Conservation (phyloP, 2,329 filamentous ascomycete genomes). For the Nothophoma quercina region DNA sequence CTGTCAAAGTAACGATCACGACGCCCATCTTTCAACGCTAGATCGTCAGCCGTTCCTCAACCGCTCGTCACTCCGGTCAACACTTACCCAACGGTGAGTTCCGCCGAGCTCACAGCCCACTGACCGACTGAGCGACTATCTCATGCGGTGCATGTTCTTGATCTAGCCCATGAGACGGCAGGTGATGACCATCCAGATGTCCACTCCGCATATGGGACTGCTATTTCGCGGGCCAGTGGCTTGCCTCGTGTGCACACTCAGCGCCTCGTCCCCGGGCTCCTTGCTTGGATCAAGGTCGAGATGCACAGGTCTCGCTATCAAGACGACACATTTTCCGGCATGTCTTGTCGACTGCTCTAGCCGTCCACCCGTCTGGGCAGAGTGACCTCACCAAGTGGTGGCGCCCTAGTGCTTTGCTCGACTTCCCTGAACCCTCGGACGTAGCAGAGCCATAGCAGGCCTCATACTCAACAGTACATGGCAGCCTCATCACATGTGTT, state of each 20-base stretch:
- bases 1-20: no score
- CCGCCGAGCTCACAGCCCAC: neutral
- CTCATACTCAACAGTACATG: no score
- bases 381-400: no score
- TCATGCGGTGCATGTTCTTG: neutral
- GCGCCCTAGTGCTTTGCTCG: no score
- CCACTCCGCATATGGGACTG: neutral
- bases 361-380: neutral
- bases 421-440: no score
- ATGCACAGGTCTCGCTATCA: neutral
- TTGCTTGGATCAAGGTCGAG: neutral
- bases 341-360: neutral
- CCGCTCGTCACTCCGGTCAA: no score
- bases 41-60: no score
- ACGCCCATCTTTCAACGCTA: no score
- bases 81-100: neutral
- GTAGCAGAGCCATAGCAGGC: no score
- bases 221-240: neutral
- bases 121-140: neutral
- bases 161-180: neutral
- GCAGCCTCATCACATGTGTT: no score
- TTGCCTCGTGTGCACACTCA: neutral
- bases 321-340: neutral
- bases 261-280: neutral
- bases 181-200: neutral